phyloP scores from a whole-genome alignment of 106 monocot species.

The Allium sativum region DNA sequence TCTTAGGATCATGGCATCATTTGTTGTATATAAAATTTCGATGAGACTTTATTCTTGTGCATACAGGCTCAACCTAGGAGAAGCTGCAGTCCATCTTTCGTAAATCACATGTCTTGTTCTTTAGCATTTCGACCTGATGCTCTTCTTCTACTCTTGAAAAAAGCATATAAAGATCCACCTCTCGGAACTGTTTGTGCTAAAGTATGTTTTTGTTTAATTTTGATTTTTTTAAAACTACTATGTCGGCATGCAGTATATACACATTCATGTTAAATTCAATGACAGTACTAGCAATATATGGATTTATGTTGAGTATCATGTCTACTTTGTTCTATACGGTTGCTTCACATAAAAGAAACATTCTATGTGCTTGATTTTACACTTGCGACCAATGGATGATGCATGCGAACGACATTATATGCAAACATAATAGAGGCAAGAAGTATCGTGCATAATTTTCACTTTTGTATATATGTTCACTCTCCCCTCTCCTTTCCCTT shows the following conservation, averaged over 20 bases:
- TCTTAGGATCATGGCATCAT: not conserved
- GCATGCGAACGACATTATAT: too few relatives aligned
- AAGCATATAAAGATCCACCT: conserved; percentile 59
- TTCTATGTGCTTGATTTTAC: too few relatives aligned
- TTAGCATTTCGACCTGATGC: conserved; percentile 78
- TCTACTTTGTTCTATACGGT: too few relatives aligned
- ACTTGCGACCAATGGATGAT: too few relatives aligned
- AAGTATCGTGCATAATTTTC: too few relatives aligned
- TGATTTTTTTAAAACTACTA: not conserved
- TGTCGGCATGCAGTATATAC: too few relatives aligned
- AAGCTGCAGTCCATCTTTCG: conserved; percentile 47
- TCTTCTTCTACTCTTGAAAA: conserved; percentile 61
- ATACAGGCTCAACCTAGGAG: conserved; percentile 69
- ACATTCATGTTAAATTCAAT: too few relatives aligned
- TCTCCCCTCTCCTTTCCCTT: too few relatives aligned
- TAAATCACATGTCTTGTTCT: conserved; percentile 34
- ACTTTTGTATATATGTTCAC: too few relatives aligned
- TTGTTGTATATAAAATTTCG: not conserved
- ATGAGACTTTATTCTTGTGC: conserved; percentile 5
- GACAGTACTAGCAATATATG: not conserved
- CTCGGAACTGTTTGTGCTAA: conserved; percentile 68
- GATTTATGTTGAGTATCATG: too few relatives aligned
- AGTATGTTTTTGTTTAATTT: conserved; percentile 35
- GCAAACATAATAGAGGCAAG: too few relatives aligned
- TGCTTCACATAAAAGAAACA: too few relatives aligned